Percentiles rank a stretch among this genome's conserved stretches.
Evolutionary conservation across 2,329 filamentous ascomycete species (phyloP).

Genomic region (Epichloe sylvatica): DNA sequence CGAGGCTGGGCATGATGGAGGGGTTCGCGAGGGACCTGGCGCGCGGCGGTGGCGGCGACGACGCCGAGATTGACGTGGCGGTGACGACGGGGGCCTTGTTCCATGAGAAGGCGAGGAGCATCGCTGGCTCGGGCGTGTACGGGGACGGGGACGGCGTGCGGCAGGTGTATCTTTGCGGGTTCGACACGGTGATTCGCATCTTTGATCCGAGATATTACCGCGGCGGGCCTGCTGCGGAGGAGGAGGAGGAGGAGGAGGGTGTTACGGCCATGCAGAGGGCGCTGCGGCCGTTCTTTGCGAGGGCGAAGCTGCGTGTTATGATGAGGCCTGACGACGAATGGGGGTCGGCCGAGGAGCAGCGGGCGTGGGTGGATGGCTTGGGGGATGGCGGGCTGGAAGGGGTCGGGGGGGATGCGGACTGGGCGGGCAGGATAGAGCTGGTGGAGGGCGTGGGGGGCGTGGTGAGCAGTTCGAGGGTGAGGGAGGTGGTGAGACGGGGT

Average conservation of each 20-base stretch:
- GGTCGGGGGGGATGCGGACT: slow-evolving; percentile 44
- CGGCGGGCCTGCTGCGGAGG: neutral
- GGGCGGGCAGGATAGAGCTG: slow-evolving; percentile 47
- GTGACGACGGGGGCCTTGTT: slow-evolving; percentile 63
- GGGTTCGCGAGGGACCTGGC: slow-evolving; percentile 46
- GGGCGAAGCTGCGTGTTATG: slow-evolving; percentile 48
- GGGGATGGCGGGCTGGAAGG: slow-evolving; percentile 30
- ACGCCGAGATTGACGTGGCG: slow-evolving; percentile 44
- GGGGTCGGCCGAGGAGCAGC: slow-evolving; percentile 31
- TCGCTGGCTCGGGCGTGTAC: slow-evolving; percentile 32
- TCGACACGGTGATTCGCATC: slow-evolving; percentile 61
- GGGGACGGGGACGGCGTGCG: slow-evolving; percentile 7
- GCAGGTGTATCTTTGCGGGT: slow-evolving; percentile 60
- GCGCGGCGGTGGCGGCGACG: neutral
- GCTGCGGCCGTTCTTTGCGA: slow-evolving; percentile 49
- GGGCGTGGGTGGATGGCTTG: slow-evolving; percentile 40
- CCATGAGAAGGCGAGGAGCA: slow-evolving; percentile 51
- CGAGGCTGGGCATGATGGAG: slow-evolving; percentile 59
- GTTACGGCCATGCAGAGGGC: slow-evolving; percentile 31
- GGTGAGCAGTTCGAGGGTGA: slow-evolving; percentile 49
- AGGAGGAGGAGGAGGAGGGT: no score
- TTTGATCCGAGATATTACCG: slow-evolving; percentile 60
- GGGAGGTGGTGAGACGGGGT: slow-evolving; percentile 36
- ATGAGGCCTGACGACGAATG: slow-evolving; percentile 47
- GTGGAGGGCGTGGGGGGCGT: slow-evolving; percentile 31